A percentile compares a stretch with the other conserved stretches of the same genome.
Conservation (phyloP, 129 eudicot genomes). For the Solidago caesia region DNA sequence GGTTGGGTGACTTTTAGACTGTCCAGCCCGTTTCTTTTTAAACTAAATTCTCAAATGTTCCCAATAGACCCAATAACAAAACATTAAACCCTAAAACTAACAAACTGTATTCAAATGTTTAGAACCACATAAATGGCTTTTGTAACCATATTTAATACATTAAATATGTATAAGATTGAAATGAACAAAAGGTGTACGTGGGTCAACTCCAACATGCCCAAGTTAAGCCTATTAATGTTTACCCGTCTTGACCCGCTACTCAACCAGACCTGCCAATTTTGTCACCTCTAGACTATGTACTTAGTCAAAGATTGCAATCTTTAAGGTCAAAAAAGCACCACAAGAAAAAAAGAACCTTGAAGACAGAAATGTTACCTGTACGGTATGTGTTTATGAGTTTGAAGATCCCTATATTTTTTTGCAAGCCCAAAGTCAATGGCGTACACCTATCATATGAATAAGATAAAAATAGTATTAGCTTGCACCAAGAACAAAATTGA, state of each 20-base stretch:
- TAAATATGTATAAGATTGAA: not conserved
- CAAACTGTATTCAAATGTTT: not conserved
- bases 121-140: constrained; percentile 6
- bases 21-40: not conserved
- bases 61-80: not conserved
- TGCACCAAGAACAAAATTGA: not conserved
- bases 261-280: not conserved
- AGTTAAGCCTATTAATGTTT: not conserved
- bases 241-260: not conserved
- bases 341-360: constrained; percentile 17
- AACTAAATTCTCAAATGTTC: not conserved
- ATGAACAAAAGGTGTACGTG: not conserved
- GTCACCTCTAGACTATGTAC: not conserved
- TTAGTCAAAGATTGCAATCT: not conserved
- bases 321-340: not conserved
- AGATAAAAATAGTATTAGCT: not conserved
- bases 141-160: not conserved
- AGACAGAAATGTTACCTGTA: constrained; percentile 50
- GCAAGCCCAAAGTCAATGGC: constrained; percentile 86
- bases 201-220: no score
- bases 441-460: constrained; percentile 51
- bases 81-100: not conserved
- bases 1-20: not conserved
- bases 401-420: constrained; percentile 86
- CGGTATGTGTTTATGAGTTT: constrained; percentile 91